A percentile compares a stretch with the other conserved stretches of the same genome.
Conservation (phyloP, 768 basidiomycete genomes). For the Calocybe cyanea region DNA sequence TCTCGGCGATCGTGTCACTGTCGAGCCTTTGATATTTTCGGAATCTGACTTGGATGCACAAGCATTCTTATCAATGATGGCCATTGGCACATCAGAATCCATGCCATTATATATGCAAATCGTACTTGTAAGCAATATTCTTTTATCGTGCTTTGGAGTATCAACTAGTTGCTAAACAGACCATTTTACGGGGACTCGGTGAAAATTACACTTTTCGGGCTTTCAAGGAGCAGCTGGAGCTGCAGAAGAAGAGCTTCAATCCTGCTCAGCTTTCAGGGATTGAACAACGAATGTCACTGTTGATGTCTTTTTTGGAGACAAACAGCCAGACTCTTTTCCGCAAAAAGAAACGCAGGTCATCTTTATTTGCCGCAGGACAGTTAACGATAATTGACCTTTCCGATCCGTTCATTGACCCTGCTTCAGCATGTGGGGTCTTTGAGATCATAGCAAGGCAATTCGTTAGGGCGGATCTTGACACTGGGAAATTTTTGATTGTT, state of each 20-base stretch:
- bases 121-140: conserved; percentile 46
- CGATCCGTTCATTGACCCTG: conserved; percentile 68
- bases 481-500: conserved; percentile 67
- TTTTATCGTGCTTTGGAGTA: background rate
- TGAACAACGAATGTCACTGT: conserved; percentile 59
- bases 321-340: conserved; percentile 6
- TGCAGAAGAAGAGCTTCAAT: conserved; percentile 50
- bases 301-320: conserved; percentile 53
- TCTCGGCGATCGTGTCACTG: conserved; percentile 43
- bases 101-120: conserved; percentile 71
- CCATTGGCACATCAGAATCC: conserved; percentile 54
- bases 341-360: conserved; percentile 5
- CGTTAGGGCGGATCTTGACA: conserved; percentile 52
- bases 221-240: conserved; percentile 45
- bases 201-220: conserved; percentile 50
- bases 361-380: conserved; percentile 52
- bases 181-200: conserved; percentile 59
- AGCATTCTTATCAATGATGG: conserved; percentile 75
- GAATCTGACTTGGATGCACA: conserved; percentile 64
- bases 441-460: conserved; percentile 67
- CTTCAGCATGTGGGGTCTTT: conserved; percentile 65
- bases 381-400: conserved; percentile 70
- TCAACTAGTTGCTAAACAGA: conserved; percentile 25
- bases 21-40: conserved; percentile 52
- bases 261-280: conserved; percentile 50